Percentiles rank a stretch among this genome's conserved stretches.
phyloP scores from a whole-genome alignment of 805 yeast genomes.

The Saccharomyces kudriavzevii region DNA sequence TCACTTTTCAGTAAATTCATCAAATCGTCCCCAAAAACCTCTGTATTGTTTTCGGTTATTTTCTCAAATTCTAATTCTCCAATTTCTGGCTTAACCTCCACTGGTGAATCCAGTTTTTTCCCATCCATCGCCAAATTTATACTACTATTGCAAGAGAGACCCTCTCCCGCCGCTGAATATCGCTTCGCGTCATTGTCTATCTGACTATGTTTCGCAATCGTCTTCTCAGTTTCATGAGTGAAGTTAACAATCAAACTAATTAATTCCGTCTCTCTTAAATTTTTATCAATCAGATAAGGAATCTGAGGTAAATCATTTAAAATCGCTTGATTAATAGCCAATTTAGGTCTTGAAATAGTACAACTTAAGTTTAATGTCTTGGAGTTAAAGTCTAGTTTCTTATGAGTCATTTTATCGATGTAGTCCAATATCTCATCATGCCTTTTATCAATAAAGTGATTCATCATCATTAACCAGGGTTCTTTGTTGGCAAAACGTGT shows the following conservation, averaged over 20 bases:
- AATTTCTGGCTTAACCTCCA: constrained; percentile 8
- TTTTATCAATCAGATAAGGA: constrained; percentile 62
- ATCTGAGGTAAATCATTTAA: constrained; percentile 57
- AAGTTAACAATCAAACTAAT: constrained; percentile 35
- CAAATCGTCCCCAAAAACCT: constrained; percentile 26
- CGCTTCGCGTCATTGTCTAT: neutral
- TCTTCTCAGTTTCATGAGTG: constrained; percentile 7
- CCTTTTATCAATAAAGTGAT: constrained; percentile 54
- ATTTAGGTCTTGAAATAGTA: constrained; percentile 48
- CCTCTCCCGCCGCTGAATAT: neutral
- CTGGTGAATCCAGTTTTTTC: neutral
- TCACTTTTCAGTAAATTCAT: constrained; percentile 15
- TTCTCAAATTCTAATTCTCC: constrained; percentile 30
- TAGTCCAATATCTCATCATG: constrained; percentile 55
- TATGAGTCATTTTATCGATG: constrained; percentile 61
- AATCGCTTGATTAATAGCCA: constrained; percentile 40
- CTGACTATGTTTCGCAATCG: neutral
- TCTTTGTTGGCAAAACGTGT: constrained; percentile 74
- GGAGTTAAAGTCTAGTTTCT: constrained; percentile 57
- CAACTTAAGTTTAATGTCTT: constrained; percentile 50
- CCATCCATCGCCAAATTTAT: neutral
- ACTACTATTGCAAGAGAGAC: neutral
- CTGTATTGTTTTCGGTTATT: constrained; percentile 25
- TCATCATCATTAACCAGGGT: constrained; percentile 66
- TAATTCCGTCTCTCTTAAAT: constrained; percentile 51